Conservation (phyloP, 2,329 filamentous ascomycete species). For the Fusarium sp. region DNA sequence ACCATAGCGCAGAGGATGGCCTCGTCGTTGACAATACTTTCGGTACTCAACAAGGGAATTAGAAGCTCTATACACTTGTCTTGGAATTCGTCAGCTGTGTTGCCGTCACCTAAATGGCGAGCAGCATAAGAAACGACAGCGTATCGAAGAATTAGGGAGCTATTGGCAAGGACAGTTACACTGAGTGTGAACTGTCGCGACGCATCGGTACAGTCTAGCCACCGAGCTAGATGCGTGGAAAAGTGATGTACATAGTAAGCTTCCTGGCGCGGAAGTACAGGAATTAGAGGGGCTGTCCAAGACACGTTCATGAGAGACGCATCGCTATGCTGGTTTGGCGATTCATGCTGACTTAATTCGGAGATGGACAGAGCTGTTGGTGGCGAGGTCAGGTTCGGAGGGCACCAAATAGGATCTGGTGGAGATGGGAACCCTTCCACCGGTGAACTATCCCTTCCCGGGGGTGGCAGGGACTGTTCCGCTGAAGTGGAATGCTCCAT, state of each 20-base stretch:
- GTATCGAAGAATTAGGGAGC: slow-evolving; percentile 8
- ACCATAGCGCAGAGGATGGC: slow-evolving; percentile 16
- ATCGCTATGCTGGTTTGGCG: slow-evolving; percentile 8
- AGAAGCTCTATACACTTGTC: slow-evolving; percentile 13
- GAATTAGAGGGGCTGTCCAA: background rate
- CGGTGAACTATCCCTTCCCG: background rate
- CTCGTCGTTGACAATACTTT: slow-evolving; percentile 11
- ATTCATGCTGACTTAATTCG: background rate
- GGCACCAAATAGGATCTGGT: background rate
- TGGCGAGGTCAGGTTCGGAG: background rate
- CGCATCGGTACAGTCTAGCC: slow-evolving; percentile 40
- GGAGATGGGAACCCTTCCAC: background rate
- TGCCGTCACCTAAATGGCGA: slow-evolving; percentile 4
- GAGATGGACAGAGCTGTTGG: slow-evolving; percentile 1
- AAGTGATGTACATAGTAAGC: slow-evolving; percentile 30
- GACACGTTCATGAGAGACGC: background rate
- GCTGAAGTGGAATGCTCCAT: background rate
- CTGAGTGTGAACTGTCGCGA: slow-evolving; percentile 35
- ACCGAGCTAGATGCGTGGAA: slow-evolving; percentile 28
- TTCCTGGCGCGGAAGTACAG: slow-evolving; percentile 4
- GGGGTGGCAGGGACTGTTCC: background rate
- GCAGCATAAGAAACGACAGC: slow-evolving; percentile 13
- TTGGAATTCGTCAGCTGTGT: slow-evolving; percentile 6
- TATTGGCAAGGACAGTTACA: slow-evolving; percentile 18
- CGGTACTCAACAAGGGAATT: slow-evolving; percentile 13